These are phyloP conservation scores for Blastobotrys apis DNA, from an alignment of 1,139 yeast genomes.

Conservation along the genomic window DNA sequence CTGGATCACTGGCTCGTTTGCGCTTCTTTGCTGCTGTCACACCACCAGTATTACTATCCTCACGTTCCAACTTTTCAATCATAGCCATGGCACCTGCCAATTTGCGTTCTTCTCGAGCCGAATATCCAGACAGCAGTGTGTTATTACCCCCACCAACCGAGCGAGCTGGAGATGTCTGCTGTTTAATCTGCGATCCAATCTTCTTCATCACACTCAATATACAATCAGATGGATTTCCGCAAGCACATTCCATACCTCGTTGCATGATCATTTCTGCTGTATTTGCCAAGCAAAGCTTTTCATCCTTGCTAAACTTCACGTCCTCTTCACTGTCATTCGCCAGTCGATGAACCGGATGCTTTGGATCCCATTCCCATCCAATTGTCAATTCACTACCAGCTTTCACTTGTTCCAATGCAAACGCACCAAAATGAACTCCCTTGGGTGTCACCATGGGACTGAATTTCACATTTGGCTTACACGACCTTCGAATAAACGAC, in stretches of 20 bases:
- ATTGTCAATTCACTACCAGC: slow-evolving; percentile 66
- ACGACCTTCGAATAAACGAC: slow-evolving; percentile 70
- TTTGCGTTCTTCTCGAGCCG: slow-evolving; percentile 30
- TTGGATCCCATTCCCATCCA: slow-evolving; percentile 84
- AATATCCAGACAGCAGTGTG: slow-evolving; percentile 18
- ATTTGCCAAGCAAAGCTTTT: slow-evolving; percentile 24
- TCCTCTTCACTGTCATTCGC: slow-evolving; percentile 37
- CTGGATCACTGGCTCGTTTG: slow-evolving; percentile 1
- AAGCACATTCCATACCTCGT: slow-evolving; percentile 69
- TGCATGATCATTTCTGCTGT: slow-evolving; percentile 25
- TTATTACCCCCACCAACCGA: slow-evolving; percentile 11
- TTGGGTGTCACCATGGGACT: slow-evolving; percentile 48
- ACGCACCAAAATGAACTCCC: slow-evolving; percentile 52
- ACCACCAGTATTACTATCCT: background rate
- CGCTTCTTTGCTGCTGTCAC: slow-evolving; percentile 4
- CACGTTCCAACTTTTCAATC: slow-evolving; percentile 25
- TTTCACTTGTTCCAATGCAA: slow-evolving; percentile 54
- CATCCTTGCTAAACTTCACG: slow-evolving; percentile 28
- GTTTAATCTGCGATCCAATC: background rate
- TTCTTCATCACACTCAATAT: slow-evolving; percentile 26
- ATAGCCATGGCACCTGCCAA: slow-evolving; percentile 29
- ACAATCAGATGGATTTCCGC: slow-evolving; percentile 38
- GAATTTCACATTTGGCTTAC: slow-evolving; percentile 68
- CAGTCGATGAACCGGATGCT: slow-evolving; percentile 66
- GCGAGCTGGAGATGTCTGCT: background rate